Percentiles rank a stretch among this genome's conserved stretches.
Evolutionary conservation across 345 rosid genomes (phyloP).

Genomic region (Turnera subulata): DNA sequence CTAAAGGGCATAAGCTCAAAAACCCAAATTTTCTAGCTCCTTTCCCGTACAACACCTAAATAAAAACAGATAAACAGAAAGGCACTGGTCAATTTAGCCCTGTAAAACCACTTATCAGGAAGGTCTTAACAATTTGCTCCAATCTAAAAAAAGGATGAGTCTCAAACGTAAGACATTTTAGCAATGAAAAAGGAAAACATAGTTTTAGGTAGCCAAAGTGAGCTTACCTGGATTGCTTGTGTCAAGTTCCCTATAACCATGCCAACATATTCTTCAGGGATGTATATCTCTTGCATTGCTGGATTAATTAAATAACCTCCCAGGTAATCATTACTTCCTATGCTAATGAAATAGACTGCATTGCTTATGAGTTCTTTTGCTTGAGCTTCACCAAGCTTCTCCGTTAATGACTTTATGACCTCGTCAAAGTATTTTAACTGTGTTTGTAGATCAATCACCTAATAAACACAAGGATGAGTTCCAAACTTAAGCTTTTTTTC

Average conservation of each 20-base stretch:
- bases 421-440: conserved; percentile 37
- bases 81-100: not conserved
- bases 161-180: too few relatives aligned
- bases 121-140: too few relatives aligned
- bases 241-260: conserved; percentile 56
- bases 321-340: conserved; percentile 51
- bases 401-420: conserved; percentile 29
- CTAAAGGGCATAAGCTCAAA: conserved; percentile 42
- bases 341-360: conserved; percentile 53
- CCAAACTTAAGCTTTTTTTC: not conserved
- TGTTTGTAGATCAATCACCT: conserved; percentile 44
- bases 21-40: conserved; percentile 53
- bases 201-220: too few relatives aligned
- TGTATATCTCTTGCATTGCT: conserved; percentile 28
- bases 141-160: too few relatives aligned
- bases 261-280: conserved; percentile 34
- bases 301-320: conserved; percentile 41
- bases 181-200: too few relatives aligned
- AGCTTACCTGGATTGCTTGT: conserved; percentile 34
- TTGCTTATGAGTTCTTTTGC: conserved; percentile 32
- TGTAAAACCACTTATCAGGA: too few relatives aligned
- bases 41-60: conserved; percentile 36
- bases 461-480: not conserved
- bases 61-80: not conserved
- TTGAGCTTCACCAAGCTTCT: conserved; percentile 31